Percentiles rank a stretch among this genome's conserved stretches.
These are phyloP conservation scores for Canna indica DNA, from an alignment of 176 grass and related monocot genomes.

Conservation along the genomic window DNA sequence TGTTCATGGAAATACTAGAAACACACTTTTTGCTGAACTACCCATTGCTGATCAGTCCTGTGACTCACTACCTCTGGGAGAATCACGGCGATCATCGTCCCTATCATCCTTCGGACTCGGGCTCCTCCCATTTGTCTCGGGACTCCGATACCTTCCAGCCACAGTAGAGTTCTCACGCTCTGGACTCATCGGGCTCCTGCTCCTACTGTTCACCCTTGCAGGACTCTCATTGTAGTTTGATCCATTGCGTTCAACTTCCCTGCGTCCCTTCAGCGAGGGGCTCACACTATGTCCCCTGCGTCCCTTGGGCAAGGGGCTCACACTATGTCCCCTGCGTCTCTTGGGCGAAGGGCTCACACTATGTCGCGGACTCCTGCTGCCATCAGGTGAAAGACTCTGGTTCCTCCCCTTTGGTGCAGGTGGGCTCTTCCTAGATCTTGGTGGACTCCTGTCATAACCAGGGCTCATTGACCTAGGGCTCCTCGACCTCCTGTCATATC, in stretches of 20 bases:
- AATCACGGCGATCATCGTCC: slow-evolving; percentile 24
- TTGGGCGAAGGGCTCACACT: slow-evolving; percentile 36
- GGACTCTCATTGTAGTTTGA: slow-evolving; percentile 43
- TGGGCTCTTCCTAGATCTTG: slow-evolving; percentile 78
- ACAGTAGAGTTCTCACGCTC: slow-evolving; percentile 5
- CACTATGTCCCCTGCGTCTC: slow-evolving; percentile 7
- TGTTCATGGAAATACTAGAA: background rate
- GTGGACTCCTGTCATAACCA: slow-evolving; percentile 40
- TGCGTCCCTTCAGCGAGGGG: slow-evolving; percentile 30
- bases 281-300: slow-evolving; percentile 17
- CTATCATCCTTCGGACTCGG: slow-evolving; percentile 37
- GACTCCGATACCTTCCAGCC: slow-evolving; percentile 30
- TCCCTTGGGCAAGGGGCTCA: slow-evolving; percentile 42
- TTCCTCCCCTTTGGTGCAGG: slow-evolving; percentile 40
- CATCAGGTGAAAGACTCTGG: slow-evolving; percentile 45
- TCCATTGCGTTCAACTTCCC: slow-evolving; percentile 29
- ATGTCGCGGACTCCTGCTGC: slow-evolving; percentile 40
- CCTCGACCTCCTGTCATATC: slow-evolving; percentile 1
- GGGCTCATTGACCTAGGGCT: slow-evolving; percentile 13
- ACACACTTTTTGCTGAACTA: background rate
- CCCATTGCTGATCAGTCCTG: background rate
- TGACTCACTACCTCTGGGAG: too few relatives aligned
- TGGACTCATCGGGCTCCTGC: slow-evolving; percentile 40
- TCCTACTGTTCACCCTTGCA: slow-evolving; percentile 27
- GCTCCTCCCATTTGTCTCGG: slow-evolving; percentile 52